Conservation (phyloP, 306 rosid genomes). For the Urtica urens region DNA sequence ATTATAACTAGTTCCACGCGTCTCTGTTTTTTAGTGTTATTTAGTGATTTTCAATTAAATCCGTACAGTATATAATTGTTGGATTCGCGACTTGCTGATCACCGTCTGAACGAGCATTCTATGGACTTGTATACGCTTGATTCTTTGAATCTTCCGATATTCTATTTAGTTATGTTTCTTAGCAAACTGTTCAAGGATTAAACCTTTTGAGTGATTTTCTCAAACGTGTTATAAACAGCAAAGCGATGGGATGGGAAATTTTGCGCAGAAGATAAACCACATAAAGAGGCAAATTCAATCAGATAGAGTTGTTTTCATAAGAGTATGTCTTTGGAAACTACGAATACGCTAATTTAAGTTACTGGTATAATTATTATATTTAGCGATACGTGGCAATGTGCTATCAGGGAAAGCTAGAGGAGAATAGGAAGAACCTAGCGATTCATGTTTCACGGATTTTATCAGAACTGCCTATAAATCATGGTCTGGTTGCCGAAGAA, state of each 20-base stretch:
- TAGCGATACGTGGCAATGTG: not conserved
- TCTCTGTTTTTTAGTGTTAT: constrained; percentile 17
- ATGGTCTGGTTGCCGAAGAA: constrained; percentile 20
- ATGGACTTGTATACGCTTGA: constrained; percentile 2
- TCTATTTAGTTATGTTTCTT: too few species aligned
- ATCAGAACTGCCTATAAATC: constrained; percentile 27
- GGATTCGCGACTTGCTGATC: not conserved
- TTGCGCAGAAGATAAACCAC: constrained; percentile 54
- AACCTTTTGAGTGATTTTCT: too few species aligned
- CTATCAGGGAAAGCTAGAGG: constrained; percentile 52
- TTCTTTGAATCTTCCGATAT: constrained; percentile 3
- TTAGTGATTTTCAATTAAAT: not conserved
- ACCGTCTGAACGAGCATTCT: not conserved
- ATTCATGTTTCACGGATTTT: constrained; percentile 29
- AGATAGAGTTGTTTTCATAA: constrained; percentile 44
- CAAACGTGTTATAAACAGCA: too few species aligned
- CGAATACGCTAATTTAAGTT: not conserved
- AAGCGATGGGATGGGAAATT: constrained; percentile 30
- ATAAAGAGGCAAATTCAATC: constrained; percentile 66
- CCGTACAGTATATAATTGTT: not conserved
- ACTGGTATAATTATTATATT: not conserved
- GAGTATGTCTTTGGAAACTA: constrained; percentile 26
- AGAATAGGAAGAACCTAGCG: constrained; percentile 49
- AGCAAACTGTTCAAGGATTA: too few species aligned
- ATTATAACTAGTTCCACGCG: not conserved